phyloP scores from a whole-genome alignment of 129 eudicot genomes.

The Tagetes erecta region DNA sequence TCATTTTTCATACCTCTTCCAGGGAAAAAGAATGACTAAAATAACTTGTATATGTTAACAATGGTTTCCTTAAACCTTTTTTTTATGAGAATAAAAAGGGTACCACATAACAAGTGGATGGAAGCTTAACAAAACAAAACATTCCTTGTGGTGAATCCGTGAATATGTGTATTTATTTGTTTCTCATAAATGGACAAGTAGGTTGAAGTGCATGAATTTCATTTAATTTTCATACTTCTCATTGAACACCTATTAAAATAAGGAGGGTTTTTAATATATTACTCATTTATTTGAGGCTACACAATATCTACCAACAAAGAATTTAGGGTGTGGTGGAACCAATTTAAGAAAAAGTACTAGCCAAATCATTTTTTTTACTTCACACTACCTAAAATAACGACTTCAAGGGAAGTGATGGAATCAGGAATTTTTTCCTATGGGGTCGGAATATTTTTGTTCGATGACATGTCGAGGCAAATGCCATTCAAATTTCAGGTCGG shows the following conservation, averaged over 20 bases:
- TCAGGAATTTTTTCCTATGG: too few relatives aligned
- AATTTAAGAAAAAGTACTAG: too few relatives aligned
- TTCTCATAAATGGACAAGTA: conserved; percentile 19
- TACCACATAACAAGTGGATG: conserved; percentile 1
- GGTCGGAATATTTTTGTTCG: too few relatives aligned
- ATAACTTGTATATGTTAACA: too few relatives aligned
- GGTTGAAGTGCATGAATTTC: conserved; percentile 26
- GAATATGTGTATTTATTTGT: background rate
- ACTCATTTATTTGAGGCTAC: background rate
- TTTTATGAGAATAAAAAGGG: background rate
- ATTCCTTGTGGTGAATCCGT: conserved; percentile 6
- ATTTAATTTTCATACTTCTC: conserved; percentile 12
- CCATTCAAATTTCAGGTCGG: too few relatives aligned
- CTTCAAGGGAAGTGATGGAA: too few relatives aligned
- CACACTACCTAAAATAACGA: too few relatives aligned
- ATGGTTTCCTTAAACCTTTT: background rate
- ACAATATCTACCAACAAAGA: background rate
- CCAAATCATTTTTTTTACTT: too few relatives aligned
- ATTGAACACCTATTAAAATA: background rate
- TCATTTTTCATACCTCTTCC: too few relatives aligned
- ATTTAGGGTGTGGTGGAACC: too few relatives aligned
- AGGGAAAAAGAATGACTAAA: too few relatives aligned
- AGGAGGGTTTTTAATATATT: background rate
- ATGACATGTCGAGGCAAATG: too few relatives aligned
- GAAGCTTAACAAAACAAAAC: conserved; percentile 8